These are phyloP conservation scores for Rhododendron henanense DNA, from an alignment of 148 eudicot genomes.

Conservation along the genomic window DNA sequence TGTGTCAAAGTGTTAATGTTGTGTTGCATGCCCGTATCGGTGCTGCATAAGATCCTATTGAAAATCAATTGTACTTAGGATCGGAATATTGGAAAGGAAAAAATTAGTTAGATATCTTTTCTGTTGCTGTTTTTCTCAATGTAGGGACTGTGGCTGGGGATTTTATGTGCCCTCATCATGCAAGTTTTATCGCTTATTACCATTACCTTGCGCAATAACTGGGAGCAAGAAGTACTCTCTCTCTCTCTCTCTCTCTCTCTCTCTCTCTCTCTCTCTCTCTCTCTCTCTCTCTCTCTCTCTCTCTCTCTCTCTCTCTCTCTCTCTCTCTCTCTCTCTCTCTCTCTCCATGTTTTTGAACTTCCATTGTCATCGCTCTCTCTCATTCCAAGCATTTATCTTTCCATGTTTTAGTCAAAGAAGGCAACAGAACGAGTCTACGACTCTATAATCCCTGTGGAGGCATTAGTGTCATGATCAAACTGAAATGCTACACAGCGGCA, in stretches of 20 bases:
- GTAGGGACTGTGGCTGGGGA: slow-evolving; percentile 82
- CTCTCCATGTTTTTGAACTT: neutral
- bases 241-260: neutral
- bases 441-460: slow-evolving; percentile 32
- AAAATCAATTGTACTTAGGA: neutral
- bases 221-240: slow-evolving; percentile 51
- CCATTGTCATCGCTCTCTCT: neutral
- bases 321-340: no score
- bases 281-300: neutral
- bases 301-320: neutral
- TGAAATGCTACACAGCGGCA: neutral
- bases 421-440: slow-evolving; percentile 53
- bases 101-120: neutral
- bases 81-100: neutral
- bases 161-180: slow-evolving; percentile 57
- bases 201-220: slow-evolving; percentile 49
- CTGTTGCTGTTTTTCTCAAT: neutral
- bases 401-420: slow-evolving; percentile 44
- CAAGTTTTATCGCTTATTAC: slow-evolving; percentile 56
- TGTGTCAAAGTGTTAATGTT: no score
- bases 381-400: neutral
- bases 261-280: no score
- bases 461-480: slow-evolving; percentile 29
- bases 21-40: no score
- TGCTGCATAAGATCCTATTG: neutral